Percentiles rank a stretch among this genome's conserved stretches.
Conservation (phyloP, 2,329 filamentous ascomycete genomes). For the Alternaria viburni region DNA sequence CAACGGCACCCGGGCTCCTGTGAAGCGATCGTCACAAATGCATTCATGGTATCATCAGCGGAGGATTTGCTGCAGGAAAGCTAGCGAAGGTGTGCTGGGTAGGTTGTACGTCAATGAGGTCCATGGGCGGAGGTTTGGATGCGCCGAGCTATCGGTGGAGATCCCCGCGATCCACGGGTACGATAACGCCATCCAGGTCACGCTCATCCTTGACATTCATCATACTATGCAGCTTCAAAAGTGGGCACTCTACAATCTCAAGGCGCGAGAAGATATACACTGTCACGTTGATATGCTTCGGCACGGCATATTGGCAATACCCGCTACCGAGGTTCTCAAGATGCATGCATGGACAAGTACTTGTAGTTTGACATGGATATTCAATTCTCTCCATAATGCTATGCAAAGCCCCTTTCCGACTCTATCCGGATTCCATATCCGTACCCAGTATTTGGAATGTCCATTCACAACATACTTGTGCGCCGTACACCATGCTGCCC, state of each 20-base stretch:
- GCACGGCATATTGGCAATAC: neutral
- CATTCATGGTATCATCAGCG: slow-evolving; percentile 37
- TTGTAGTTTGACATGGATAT: neutral
- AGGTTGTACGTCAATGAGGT: slow-evolving; percentile 6
- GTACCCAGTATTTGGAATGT: slow-evolving; percentile 5
- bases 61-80: slow-evolving; percentile 7
- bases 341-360: neutral
- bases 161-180: slow-evolving; percentile 13
- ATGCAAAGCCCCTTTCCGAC: slow-evolving; percentile 3
- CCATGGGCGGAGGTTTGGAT: slow-evolving; percentile 10
- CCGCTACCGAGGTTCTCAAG: neutral
- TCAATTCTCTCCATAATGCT: neutral
- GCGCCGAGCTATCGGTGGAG: slow-evolving; percentile 17
- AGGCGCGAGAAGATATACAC: neutral
- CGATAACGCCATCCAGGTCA: slow-evolving; percentile 16
- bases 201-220: neutral
- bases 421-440: neutral
- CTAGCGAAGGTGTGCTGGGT: slow-evolving; percentile 8
- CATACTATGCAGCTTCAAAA: neutral
- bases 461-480: neutral
- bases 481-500: slow-evolving; percentile 8
- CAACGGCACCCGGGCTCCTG: slow-evolving; percentile 34
- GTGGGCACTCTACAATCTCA: neutral
- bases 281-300: neutral
- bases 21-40: slow-evolving; percentile 26